Base-by-base conservation (phyloP, 768 basidiomycete species). In the Hysterangium stoloniferum region DNA sequence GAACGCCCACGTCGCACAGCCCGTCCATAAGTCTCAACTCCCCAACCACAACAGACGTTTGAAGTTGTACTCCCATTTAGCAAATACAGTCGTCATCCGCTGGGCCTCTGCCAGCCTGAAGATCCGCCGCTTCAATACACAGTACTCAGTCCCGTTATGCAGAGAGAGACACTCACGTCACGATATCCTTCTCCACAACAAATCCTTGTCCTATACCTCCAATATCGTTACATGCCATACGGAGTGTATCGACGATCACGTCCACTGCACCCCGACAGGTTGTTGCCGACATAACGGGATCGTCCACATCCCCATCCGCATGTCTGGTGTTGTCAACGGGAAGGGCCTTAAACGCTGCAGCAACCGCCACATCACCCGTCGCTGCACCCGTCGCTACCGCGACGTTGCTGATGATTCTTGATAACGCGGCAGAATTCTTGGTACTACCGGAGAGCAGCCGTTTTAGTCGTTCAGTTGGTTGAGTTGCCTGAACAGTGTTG, bases 1-100 rank as follows among this genome's bases (percentile, higher is more conserved):
- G n/a, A n/a, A n/a, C n/a, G n/a, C n/a, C n/a, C n/a, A n/a, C n/a
- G n/a, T n/a, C n/a, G n/a, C n/a, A n/a, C n/a, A n/a, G n/a, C n/a
- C n/a, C n/a, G n/a, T n/a, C n/a, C n/a, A n/a, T n/a, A n/a, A n/a
- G n/a, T n/a, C n/a, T 51, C 19, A 88, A 56, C 84, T 76, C 43
- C 89, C 87, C 42, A 95, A 66, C 92, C 92, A 95, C 53, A 95
- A 66, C 62, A 95, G 68, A 56, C 91, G 73, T 73, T 94, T 97
- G 45, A 96, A 74, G 0, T 88, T 89, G 63, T 95, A 91, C 61
- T 96, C 93, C 80, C 95, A 85, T 68, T 92, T 91, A 12, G 91
- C 79, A 64, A 89, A 86, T 57, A 94, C 72, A 54, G 82, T 87
- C 2, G 90, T 96, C 71, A 84, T 82, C 48, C 79, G 75, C 63